Percentiles rank a stretch among this genome's conserved stretches.
Evolutionary conservation across 805 yeast genomes (phyloP).

Genomic region (Pichia sporocuriosa): DNA sequence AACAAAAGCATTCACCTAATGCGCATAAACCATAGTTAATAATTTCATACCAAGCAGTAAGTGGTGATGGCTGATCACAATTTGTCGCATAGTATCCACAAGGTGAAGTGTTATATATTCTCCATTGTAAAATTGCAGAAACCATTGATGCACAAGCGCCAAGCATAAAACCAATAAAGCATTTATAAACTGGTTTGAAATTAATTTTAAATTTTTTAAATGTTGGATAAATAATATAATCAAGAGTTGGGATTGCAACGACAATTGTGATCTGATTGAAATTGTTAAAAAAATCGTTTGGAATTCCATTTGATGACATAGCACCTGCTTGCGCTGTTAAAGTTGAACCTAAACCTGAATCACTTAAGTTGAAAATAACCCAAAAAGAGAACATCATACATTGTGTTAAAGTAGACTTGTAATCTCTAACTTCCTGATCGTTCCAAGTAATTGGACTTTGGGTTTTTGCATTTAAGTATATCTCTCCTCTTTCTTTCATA

Average conservation of each 20-base stretch:
- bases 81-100: slow-evolving; percentile 42
- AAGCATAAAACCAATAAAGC: slow-evolving; percentile 40
- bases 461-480: slow-evolving; percentile 27
- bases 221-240: slow-evolving; percentile 40
- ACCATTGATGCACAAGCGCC: slow-evolving; percentile 42
- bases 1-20: slow-evolving; percentile 47
- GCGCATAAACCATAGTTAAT: slow-evolving; percentile 36
- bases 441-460: slow-evolving; percentile 29
- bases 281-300: slow-evolving; percentile 48
- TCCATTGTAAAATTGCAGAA: slow-evolving; percentile 45
- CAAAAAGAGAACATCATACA: slow-evolving; percentile 41
- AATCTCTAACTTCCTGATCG: slow-evolving; percentile 43
- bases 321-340: slow-evolving; percentile 50
- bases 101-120: slow-evolving; percentile 42
- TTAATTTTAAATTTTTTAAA: slow-evolving; percentile 37
- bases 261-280: slow-evolving; percentile 51
- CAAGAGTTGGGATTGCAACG: slow-evolving; percentile 44
- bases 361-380: slow-evolving; percentile 34
- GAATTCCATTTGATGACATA: slow-evolving; percentile 46
- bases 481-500: no score
- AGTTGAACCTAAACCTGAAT: slow-evolving; percentile 41
- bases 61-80: slow-evolving; percentile 28
- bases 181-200: slow-evolving; percentile 39
- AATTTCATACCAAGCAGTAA: slow-evolving; percentile 30
- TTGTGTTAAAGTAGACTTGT: slow-evolving; percentile 37